Evolutionary conservation across 1,284 basidiomycete species (phyloP).

Genomic region (Ganoderma multipileum): DNA sequence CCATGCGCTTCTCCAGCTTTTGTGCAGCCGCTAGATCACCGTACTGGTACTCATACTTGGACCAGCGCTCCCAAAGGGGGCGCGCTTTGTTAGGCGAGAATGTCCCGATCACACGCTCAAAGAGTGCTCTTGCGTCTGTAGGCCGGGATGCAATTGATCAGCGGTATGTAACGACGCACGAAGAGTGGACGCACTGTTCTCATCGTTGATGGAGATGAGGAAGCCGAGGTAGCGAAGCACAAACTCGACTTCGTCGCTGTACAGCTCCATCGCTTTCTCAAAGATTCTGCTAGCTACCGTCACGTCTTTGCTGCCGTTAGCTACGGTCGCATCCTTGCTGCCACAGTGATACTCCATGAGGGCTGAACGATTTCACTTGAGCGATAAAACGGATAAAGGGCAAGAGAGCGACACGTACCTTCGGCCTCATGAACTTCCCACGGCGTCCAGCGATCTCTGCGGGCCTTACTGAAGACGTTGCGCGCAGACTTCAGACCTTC

Average conservation of each 20-base stretch:
- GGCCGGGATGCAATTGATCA: slow-evolving; percentile 15
- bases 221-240: slow-evolving; percentile 92
- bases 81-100: slow-evolving; percentile 85
- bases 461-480: slow-evolving; percentile 83
- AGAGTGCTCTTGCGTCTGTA: slow-evolving; percentile 92
- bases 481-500: slow-evolving; percentile 86
- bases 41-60: slow-evolving; percentile 94
- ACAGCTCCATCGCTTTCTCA: slow-evolving; percentile 91
- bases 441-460: slow-evolving; percentile 84
- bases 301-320: slow-evolving; percentile 57
- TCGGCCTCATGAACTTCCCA: slow-evolving; percentile 97
- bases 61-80: slow-evolving; percentile 95
- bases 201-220: slow-evolving; percentile 94
- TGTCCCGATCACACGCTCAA: slow-evolving; percentile 86
- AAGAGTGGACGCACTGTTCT: slow-evolving; percentile 75
- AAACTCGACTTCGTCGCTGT: slow-evolving; percentile 85
- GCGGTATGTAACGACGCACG: background rate
- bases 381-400: slow-evolving; percentile 10
- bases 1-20: slow-evolving; percentile 88
- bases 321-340: slow-evolving; percentile 83
- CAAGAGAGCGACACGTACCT: slow-evolving; percentile 56
- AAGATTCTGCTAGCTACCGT: slow-evolving; percentile 90
- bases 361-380: slow-evolving; percentile 53
- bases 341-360: slow-evolving; percentile 93
- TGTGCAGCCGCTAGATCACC: slow-evolving; percentile 90